A percentile compares a stretch with the other conserved stretches of the same genome.
phyloP scores from a whole-genome alignment of 2,329 filamentous ascomycete genomes.

The Sporothrix brasiliensis region DNA sequence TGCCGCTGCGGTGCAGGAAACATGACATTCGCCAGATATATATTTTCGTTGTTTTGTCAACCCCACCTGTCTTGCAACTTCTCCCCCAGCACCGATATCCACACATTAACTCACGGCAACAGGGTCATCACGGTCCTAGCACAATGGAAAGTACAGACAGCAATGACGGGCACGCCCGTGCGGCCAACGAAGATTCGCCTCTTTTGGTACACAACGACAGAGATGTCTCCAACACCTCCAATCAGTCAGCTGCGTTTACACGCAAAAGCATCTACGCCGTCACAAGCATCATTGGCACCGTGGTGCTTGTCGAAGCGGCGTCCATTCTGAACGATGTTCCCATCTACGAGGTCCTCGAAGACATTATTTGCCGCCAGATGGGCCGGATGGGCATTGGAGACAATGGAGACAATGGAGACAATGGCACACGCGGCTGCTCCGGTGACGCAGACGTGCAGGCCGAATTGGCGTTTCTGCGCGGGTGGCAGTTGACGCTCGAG shows the following conservation, averaged over 20 bases:
- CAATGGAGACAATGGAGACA: background rate
- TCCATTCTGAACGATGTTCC: conserved; percentile 1
- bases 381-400: conserved; percentile 4
- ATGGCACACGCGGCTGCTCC: conserved; percentile 22
- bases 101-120: background rate
- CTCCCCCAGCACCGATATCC: background rate
- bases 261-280: conserved; percentile 4
- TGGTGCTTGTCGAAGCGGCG: conserved; percentile 3
- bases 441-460: conserved; percentile 20
- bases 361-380: conserved; percentile 1
- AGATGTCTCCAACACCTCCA: background rate
- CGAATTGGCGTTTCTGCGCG: conserved; percentile 24
- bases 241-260: conserved; percentile 3
- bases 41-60: background rate
- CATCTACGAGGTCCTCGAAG: conserved; percentile 2
- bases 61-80: conserved; percentile 1
- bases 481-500: conserved; percentile 26
- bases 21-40: background rate
- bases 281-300: background rate
- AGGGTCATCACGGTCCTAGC: background rate
- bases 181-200: conserved; percentile 3
- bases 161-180: background rate
- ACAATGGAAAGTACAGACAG: background rate
- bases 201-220: background rate
- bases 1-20: background rate